A percentile compares a stretch with the other conserved stretches of the same genome.
Evolutionary conservation across 305 asterid genomes (phyloP).

Genomic region (Euphrasia arctica): DNA sequence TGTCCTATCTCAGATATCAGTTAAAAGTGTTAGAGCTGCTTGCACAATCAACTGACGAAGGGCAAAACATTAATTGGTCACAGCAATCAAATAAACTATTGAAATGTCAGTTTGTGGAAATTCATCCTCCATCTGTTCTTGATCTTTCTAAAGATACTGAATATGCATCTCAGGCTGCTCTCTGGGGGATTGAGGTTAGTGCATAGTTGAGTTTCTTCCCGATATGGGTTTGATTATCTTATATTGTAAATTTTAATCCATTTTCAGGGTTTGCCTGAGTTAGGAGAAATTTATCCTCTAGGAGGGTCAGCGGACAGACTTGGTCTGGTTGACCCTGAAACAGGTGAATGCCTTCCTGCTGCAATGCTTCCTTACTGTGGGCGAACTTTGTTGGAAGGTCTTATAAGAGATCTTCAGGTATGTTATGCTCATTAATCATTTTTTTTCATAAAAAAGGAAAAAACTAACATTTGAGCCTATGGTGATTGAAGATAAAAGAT

Average conservation of each 20-base stretch:
- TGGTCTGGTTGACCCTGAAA: slow-evolving; percentile 78
- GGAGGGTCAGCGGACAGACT: slow-evolving; percentile 99
- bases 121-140: slow-evolving; percentile 80
- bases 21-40: slow-evolving; percentile 77
- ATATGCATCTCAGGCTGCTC: slow-evolving; percentile 89
- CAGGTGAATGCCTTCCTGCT: slow-evolving; percentile 98
- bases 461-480: slow-evolving; percentile 11
- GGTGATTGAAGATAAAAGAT: slow-evolving; percentile 15
- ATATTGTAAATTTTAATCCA: slow-evolving; percentile 38
- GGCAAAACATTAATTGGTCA: slow-evolving; percentile 41
- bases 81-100: slow-evolving; percentile 43
- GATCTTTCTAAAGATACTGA: slow-evolving; percentile 84
- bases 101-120: slow-evolving; percentile 52
- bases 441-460: neutral
- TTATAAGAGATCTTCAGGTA: slow-evolving; percentile 99
- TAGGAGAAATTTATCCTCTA: slow-evolving; percentile 98
- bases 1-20: slow-evolving; percentile 59
- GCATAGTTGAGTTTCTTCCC: slow-evolving; percentile 28
- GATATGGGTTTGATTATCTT: slow-evolving; percentile 24
- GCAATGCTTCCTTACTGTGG: slow-evolving; percentile 99
- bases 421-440: slow-evolving; percentile 19
- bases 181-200: slow-evolving; percentile 97
- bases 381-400: slow-evolving; percentile 91
- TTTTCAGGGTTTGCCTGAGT: slow-evolving; percentile 95
- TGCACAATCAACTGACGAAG: slow-evolving; percentile 54